Conservation (phyloP, 148 eudicot genomes). For the Cornus suecica region DNA sequence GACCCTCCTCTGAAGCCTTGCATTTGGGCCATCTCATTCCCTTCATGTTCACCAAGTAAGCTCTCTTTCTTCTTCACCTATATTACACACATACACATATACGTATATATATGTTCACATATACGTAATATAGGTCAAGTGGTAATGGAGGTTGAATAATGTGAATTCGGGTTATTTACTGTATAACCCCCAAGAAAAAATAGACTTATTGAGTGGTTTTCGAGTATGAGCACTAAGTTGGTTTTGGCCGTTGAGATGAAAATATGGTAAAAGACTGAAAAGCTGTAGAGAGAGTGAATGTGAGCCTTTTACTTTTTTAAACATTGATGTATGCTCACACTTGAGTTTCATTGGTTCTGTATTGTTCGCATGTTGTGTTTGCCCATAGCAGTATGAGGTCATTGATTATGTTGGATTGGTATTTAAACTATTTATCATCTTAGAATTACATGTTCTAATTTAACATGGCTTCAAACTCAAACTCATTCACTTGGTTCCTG, state of each 20-base stretch:
- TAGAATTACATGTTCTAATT: background rate
- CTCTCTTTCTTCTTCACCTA: background rate
- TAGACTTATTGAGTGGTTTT: background rate
- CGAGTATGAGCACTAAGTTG: background rate
- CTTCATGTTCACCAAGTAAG: constrained; percentile 95
- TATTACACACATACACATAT: no score
- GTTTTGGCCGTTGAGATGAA: background rate
- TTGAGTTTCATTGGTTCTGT: background rate
- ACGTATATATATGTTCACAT: no score
- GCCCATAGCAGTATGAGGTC: background rate
- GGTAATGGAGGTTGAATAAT: no score
- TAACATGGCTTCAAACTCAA: background rate
- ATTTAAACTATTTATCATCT: background rate
- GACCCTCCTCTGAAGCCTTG: constrained; percentile 91
- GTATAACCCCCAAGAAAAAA: background rate
- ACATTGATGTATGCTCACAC: background rate
- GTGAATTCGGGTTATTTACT: no score
- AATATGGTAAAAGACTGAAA: background rate
- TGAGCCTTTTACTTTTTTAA: background rate
- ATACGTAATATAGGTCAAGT: no score
- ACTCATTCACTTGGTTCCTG: background rate
- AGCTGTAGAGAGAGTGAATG: background rate
- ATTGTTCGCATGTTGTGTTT: background rate
- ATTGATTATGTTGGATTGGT: background rate
- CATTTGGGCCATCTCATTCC: constrained; percentile 96